phyloP scores from a whole-genome alignment of 495 filamentous ascomycete species.

The Jackrogersella multiformis region DNA sequence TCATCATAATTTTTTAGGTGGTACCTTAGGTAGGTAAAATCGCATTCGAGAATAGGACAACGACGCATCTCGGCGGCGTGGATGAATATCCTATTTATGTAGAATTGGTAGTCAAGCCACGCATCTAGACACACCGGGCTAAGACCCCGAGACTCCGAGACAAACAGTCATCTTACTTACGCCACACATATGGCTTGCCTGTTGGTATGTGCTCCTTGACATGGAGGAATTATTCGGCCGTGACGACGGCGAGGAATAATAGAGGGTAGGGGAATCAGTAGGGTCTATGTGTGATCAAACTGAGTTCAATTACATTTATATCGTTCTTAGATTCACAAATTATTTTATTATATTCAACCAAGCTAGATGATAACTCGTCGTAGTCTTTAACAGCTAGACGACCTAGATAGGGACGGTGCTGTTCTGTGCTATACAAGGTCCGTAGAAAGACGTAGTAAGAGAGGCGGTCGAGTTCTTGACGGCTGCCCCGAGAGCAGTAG shows the following conservation, averaged over 20 bases:
- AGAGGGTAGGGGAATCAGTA: no score
- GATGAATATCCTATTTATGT: background rate
- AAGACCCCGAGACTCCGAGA: background rate
- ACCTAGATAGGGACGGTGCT: slow-evolving; percentile 43
- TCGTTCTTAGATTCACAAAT: slow-evolving; percentile 1
- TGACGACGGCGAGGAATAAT: background rate
- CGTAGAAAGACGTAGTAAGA: slow-evolving; percentile 41
- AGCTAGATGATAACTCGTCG: background rate
- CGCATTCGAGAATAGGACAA: background rate
- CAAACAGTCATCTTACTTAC: background rate
- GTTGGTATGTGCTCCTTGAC: background rate
- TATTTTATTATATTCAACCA: background rate
- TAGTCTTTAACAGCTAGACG: background rate
- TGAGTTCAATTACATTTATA: no score
- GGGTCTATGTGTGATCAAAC: no score
- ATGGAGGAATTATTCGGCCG: background rate
- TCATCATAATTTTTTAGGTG: no score
- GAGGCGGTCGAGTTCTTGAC: slow-evolving; percentile 46
- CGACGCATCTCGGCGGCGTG: background rate
- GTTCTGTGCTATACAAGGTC: slow-evolving; percentile 46
- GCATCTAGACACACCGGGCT: background rate
- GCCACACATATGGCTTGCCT: background rate
- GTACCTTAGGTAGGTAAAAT: background rate
- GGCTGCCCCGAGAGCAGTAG: slow-evolving; percentile 39
- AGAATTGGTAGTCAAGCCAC: background rate